Evolutionary conservation across 768 basidiomycete genomes (phyloP), one percentile per base, ranked within the genome.

Genomic region (Guyanaporus albipodus): DNA sequence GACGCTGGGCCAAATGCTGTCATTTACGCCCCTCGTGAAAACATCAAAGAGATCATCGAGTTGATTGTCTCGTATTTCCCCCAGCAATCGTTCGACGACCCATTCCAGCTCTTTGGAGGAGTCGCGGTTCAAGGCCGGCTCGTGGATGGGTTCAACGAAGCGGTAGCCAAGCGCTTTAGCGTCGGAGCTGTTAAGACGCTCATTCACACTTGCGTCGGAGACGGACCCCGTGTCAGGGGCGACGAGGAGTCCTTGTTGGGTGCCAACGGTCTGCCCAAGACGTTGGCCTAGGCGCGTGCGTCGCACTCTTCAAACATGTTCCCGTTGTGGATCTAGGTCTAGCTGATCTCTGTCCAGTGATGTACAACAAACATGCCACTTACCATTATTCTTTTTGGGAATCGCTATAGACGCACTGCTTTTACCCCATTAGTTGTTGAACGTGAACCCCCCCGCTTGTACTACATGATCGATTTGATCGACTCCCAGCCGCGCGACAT

Each of bases 1-100:
- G 96, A 99, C 60, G 96, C 96, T 0, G 96, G 96, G 26, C 96
- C 96, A 12, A 99, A 99, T 69, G 94, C 94, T 2, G 96, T 99
- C 64, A 91, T 99, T 60, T 99, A 98, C 69, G 80, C 92, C 0
- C 77, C 79, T 4, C 74, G 84, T 55, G 76, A 82, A 59, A 81
- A 94, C 68, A 72, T 96, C 59, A 78, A 77, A 54, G 80, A 85
- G 66, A 85, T 99, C 55, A 72, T 92, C 37, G 72, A 80, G 58
- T 67, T 92, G 54, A 76, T 98, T 54, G 69, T 83, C 44, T 71
- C 75, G 47, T 97, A 87, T 70, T 99, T 99, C 81, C 94, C 95
- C 0, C 88, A 89, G 55, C 67, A 79, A 2, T 63, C 75, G 15
- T 94, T 93, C 73, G 78, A 84, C 62, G 89, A 93, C 60, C 77